Evolutionary conservation across 345 rosid genomes (phyloP), one percentile per base, ranked within the genome.

Genomic region (Acer negundo): DNA sequence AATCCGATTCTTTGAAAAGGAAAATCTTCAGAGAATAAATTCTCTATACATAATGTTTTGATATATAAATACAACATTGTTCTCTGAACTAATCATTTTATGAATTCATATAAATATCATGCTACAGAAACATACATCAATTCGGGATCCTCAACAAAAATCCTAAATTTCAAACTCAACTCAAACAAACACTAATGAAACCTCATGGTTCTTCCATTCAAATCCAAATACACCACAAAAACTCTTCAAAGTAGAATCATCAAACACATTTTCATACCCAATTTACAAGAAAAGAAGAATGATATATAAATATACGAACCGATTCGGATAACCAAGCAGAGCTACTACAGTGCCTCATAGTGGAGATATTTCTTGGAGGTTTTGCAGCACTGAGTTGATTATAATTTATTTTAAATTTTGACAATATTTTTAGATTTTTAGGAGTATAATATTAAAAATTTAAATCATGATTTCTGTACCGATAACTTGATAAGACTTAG

Each of bases 301-400:
- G 42, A 38, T 38, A 38, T 38, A 56, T n/a, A n/a, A n/a, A n/a
- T n/a, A n/a, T 56, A 56, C 22, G 19, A 20, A 56, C 62, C 62
- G 62, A 56, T 56, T 56, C 24, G 2, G 22, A 56, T 56, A 56
- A n/a, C 62, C 62, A 56, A 56, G 62, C 22, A 17, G 62, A 56
- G 62, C 62, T 56, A 56, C 62, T 56, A n/a, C 62, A 56, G 8
- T 56, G 62, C 62, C 62, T 17, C 62, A 56, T 56, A 19, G 62
- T 56, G 1, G 62, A 4, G 23, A 56, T 7, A 56, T n/a, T 56
- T 56, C 62, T 56, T 17, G 62, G 62, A 56, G 62, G 62, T 56
- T 56, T 56, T 10, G 62, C 62, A 56, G 62, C 62, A 56, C 24
- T 56, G 10, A 56, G 22, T 56, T 56, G 62, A 56, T 56, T 56